A percentile compares a stretch with the other conserved stretches of the same genome.
Conservation (phyloP, 176 grass and related monocot genomes). For the Juncus effusus region DNA sequence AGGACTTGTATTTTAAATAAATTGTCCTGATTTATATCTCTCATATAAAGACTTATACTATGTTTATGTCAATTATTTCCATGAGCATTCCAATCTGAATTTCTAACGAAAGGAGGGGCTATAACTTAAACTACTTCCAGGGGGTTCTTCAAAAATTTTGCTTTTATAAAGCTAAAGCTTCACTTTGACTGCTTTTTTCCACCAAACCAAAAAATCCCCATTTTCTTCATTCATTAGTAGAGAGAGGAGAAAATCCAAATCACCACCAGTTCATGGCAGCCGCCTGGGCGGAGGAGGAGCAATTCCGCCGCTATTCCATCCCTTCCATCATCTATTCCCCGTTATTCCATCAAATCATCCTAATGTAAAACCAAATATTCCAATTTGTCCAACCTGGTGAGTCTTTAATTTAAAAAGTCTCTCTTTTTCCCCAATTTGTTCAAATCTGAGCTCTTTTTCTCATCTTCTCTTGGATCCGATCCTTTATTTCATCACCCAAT, state of each 20-base stretch:
- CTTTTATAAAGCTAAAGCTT: constrained; percentile 5
- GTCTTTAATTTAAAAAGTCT: not conserved
- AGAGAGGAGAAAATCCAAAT: not conserved
- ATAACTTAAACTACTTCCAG: not conserved
- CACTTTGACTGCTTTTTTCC: not conserved
- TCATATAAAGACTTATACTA: too few relatives aligned
- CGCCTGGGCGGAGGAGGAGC: constrained; percentile 9
- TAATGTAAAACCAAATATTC: not conserved
- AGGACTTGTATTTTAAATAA: too few relatives aligned
- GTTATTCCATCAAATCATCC: not conserved
- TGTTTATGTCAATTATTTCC: too few relatives aligned
- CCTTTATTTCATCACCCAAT: not conserved
- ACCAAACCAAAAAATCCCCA: constrained; percentile 6
- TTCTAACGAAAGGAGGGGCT: too few relatives aligned
- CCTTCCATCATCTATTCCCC: not conserved
- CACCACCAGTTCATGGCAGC: not conserved
- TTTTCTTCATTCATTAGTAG: not conserved
- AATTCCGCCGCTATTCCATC: constrained; percentile 18
- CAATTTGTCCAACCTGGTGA: not conserved
- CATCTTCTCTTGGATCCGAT: not conserved
- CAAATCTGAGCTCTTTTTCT: constrained; percentile 5
- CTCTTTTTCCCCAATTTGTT: not conserved
- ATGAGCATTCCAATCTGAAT: too few relatives aligned
- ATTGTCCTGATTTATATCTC: too few relatives aligned
- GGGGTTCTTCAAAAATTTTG: constrained; percentile 4